Conservation (phyloP, 805 yeast genomes). For the Pichia cabralensis region DNA sequence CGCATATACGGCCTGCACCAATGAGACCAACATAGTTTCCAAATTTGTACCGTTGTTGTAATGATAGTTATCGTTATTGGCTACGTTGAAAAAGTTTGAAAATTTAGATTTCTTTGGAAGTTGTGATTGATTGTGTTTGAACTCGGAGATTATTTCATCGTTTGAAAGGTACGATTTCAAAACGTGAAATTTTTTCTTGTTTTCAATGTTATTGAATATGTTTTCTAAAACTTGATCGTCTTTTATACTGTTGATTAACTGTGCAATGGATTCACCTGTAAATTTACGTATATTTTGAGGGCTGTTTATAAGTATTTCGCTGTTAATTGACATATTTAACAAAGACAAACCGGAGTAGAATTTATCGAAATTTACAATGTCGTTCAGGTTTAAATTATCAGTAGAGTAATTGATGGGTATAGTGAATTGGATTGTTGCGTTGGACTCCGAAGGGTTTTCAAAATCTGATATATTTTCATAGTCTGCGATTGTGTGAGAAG, state of each 20-base stretch:
- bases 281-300: constrained; percentile 6
- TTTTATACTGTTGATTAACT: constrained; percentile 10
- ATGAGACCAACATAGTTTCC: background rate
- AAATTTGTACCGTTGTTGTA: no score
- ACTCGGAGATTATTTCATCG: constrained; percentile 4
- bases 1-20: background rate
- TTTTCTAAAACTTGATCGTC: constrained; percentile 6
- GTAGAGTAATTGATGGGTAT: no score
- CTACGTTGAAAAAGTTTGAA: no score
- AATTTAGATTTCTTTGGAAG: background rate
- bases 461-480: no score
- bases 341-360: constrained; percentile 12
- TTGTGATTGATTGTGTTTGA: background rate
- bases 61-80: no score
- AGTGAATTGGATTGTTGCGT: no score
- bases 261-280: constrained; percentile 11
- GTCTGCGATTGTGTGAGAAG: no score
- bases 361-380: no score
- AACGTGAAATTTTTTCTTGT: constrained; percentile 12
- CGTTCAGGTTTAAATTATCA: no score
- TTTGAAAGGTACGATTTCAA: constrained; percentile 15
- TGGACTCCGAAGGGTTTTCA: no score
- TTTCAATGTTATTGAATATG: constrained; percentile 9
- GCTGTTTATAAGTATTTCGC: constrained; percentile 6
- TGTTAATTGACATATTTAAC: constrained; percentile 13